Conservation (phyloP, 2,329 filamentous ascomycete species). For the Monilinia aucupariae region DNA sequence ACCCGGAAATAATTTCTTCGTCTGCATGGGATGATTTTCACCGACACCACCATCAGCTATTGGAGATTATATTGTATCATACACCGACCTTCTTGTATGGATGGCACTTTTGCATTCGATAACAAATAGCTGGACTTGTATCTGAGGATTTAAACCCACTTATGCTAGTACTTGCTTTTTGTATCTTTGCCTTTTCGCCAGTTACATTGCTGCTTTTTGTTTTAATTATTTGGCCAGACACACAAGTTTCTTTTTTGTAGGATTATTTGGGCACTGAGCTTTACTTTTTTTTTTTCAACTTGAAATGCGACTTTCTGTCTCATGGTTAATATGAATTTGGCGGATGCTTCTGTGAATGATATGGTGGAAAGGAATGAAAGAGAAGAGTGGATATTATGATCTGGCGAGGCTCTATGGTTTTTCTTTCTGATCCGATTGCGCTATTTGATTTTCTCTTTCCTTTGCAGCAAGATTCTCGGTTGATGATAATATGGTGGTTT, state of each 20-base stretch:
- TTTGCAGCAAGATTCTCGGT: not conserved
- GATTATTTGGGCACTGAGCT: constrained; percentile 12
- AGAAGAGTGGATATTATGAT: not conserved
- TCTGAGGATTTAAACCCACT: constrained; percentile 4
- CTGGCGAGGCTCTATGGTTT: not conserved
- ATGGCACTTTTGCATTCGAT: constrained; percentile 4
- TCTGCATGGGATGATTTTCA: not conserved
- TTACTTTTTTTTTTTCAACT: not conserved
- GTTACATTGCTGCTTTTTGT: not conserved
- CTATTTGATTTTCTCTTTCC: not conserved
- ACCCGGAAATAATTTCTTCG: not conserved
- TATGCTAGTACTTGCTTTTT: not conserved
- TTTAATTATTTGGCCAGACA: not conserved
- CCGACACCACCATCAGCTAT: not conserved
- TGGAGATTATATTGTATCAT: not conserved
- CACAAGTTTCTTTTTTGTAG: constrained; percentile 12
- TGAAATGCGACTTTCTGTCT: not conserved
- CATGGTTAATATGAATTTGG: not conserved
- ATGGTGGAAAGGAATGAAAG: not conserved
- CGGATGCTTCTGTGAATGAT: not conserved
- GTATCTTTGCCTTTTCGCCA: constrained; percentile 1
- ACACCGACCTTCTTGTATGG: not conserved
- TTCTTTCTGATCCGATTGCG: not conserved
- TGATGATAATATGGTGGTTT: not conserved
- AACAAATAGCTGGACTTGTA: constrained; percentile 2